Evolutionary conservation across 352 stramenopile species (phyloP).

Genomic region (Phytophthora lateralis): DNA sequence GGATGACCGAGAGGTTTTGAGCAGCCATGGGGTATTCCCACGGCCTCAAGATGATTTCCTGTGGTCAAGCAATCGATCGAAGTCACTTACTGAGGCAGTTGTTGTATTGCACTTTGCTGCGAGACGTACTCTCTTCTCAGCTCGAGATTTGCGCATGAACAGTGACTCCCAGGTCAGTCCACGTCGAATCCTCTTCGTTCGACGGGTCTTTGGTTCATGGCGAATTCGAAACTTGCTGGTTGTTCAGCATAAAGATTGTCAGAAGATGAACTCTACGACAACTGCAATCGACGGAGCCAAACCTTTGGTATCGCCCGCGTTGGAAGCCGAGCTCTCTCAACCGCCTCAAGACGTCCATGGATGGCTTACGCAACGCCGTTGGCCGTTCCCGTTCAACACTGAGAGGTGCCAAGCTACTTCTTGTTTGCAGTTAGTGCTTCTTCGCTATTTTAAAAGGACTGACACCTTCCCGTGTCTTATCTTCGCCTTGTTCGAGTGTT

Average conservation of each 20-base stretch:
- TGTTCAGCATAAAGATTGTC: background rate
- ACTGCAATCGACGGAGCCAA: background rate
- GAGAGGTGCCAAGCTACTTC: background rate
- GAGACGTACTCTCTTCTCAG: slow-evolving; percentile 62
- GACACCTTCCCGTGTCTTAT: slow-evolving; percentile 21
- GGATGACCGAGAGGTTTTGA: slow-evolving; percentile 74
- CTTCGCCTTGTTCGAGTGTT: background rate
- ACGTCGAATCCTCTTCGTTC: slow-evolving; percentile 35
- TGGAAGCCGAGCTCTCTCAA: slow-evolving; percentile 48
- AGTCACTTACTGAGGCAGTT: background rate
- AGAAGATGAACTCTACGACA: background rate
- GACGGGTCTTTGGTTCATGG: slow-evolving; percentile 55
- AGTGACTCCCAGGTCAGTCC: slow-evolving; percentile 66
- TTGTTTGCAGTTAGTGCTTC: background rate
- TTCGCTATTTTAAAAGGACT: slow-evolving; percentile 11
- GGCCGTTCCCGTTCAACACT: slow-evolving; percentile 7
- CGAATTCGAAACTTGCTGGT: slow-evolving; percentile 59
- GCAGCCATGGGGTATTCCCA: slow-evolving; percentile 87
- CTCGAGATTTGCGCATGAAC: slow-evolving; percentile 78
- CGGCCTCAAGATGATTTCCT: slow-evolving; percentile 70
- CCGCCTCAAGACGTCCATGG: slow-evolving; percentile 34
- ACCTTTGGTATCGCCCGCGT: slow-evolving; percentile 65
- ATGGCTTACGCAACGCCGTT: background rate
- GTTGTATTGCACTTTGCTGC: background rate
- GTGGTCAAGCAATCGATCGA: background rate